phyloP scores from a whole-genome alignment of 1,139 yeast species.

The Zygosaccharomyces pseudobailii region DNA sequence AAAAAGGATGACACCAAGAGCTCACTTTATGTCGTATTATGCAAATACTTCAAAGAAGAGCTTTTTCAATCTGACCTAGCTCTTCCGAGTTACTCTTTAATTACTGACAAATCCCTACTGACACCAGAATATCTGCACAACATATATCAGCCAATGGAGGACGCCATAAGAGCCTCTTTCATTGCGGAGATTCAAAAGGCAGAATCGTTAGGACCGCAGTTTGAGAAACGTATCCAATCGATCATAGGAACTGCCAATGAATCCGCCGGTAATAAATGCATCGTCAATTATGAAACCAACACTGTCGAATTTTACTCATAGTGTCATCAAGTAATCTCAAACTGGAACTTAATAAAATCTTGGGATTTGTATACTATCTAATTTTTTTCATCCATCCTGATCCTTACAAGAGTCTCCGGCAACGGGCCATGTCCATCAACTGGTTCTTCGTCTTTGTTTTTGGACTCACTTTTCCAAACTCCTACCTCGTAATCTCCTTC shows the following conservation, averaged over 20 bases:
- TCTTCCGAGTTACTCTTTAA: slow-evolving; percentile 27
- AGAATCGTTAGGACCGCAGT: slow-evolving; percentile 24
- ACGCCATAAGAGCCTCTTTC: slow-evolving; percentile 17
- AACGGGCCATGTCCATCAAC: slow-evolving; percentile 42
- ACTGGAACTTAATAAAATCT: slow-evolving; percentile 1
- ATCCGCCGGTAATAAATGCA: slow-evolving; percentile 31
- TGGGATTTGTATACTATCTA: slow-evolving; percentile 9
- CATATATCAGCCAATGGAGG: slow-evolving; percentile 21
- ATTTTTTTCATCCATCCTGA: slow-evolving; percentile 40
- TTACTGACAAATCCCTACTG: slow-evolving; percentile 16
- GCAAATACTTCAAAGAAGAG: slow-evolving; percentile 33
- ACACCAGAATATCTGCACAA: slow-evolving; percentile 22
- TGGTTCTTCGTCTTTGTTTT: slow-evolving; percentile 21
- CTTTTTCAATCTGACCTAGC: slow-evolving; percentile 28
- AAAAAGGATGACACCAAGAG: slow-evolving; percentile 44
- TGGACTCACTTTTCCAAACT: slow-evolving; percentile 18
- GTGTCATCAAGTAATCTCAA: background rate
- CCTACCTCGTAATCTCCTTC: slow-evolving; percentile 33
- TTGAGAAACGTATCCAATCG: slow-evolving; percentile 37
- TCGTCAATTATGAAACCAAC: slow-evolving; percentile 36
- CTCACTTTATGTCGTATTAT: slow-evolving; percentile 45
- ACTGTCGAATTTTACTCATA: slow-evolving; percentile 22
- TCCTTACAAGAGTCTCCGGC: slow-evolving; percentile 67
- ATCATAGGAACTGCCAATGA: slow-evolving; percentile 38
- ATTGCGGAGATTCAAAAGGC: slow-evolving; percentile 30